phyloP scores from a whole-genome alignment of 495 filamentous ascomycete genomes.

The Talaromyces trachyspermus region DNA sequence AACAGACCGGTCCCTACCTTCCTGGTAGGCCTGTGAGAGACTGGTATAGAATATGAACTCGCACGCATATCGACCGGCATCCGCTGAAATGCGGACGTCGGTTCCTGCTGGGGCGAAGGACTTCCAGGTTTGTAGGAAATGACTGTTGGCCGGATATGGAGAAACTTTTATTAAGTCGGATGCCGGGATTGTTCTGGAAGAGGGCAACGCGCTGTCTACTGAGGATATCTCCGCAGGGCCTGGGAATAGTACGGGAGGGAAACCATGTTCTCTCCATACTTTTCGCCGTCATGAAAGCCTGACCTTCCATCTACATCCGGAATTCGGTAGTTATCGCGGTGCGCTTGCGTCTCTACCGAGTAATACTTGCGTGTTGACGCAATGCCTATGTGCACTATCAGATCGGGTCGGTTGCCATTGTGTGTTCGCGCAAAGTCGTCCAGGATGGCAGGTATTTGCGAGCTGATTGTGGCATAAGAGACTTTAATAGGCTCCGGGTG shows the following conservation, averaged over 20 bases:
- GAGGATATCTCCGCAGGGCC: slow-evolving; percentile 14
- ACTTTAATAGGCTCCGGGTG: slow-evolving; percentile 63
- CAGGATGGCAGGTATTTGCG: slow-evolving; percentile 52
- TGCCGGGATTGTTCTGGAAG: background rate
- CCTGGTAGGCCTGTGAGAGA: slow-evolving; percentile 48
- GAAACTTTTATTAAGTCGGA: background rate
- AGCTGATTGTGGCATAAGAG: slow-evolving; percentile 56
- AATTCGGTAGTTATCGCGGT: slow-evolving; percentile 67
- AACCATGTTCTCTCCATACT: slow-evolving; percentile 36
- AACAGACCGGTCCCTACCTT: slow-evolving; percentile 47
- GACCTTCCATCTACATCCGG: slow-evolving; percentile 58
- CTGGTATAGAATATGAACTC: slow-evolving; percentile 83
- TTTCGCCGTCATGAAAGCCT: slow-evolving; percentile 45
- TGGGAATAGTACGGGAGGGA: slow-evolving; percentile 28
- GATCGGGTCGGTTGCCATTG: slow-evolving; percentile 46
- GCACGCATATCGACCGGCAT: slow-evolving; percentile 76
- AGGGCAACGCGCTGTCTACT: too few relatives aligned
- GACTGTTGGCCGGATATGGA: slow-evolving; percentile 26
- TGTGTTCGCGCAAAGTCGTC: slow-evolving; percentile 27
- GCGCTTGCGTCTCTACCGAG: slow-evolving; percentile 60
- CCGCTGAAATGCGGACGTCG: slow-evolving; percentile 59
- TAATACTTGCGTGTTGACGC: slow-evolving; percentile 63
- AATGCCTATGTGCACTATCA: slow-evolving; percentile 75
- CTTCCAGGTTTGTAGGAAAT: slow-evolving; percentile 31
- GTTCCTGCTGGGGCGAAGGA: slow-evolving; percentile 24